Evolutionary conservation across 352 stramenopile genomes (phyloP).

Genomic region (Thraustotheca clavata): DNA sequence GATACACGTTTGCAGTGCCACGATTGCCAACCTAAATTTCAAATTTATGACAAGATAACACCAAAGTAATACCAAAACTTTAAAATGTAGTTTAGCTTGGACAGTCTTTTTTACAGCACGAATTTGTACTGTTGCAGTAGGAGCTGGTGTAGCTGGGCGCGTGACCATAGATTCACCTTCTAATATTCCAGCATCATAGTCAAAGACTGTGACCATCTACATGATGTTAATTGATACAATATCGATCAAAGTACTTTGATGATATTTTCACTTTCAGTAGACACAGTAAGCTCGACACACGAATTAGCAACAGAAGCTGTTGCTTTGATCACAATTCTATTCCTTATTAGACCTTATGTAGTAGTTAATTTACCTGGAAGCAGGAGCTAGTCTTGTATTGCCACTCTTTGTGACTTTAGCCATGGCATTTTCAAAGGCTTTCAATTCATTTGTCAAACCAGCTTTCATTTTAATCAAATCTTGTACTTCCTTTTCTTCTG

Average conservation of each 20-base stretch:
- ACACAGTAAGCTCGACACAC: slow-evolving; percentile 71
- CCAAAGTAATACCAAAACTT: slow-evolving; percentile 5
- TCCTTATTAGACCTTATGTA: slow-evolving; percentile 44
- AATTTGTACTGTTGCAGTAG: slow-evolving; percentile 30
- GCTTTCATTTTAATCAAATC: slow-evolving; percentile 79
- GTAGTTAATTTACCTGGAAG: slow-evolving; percentile 23
- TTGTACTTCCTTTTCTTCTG: slow-evolving; percentile 52
- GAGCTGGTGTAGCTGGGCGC: slow-evolving; percentile 36
- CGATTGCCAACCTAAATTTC: slow-evolving; percentile 62
- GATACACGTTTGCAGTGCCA: slow-evolving; percentile 65
- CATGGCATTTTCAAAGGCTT: slow-evolving; percentile 50
- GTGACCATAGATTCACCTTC: slow-evolving; percentile 72
- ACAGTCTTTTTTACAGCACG: slow-evolving; percentile 38
- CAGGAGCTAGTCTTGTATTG: slow-evolving; percentile 9
- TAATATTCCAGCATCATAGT: slow-evolving; percentile 83
- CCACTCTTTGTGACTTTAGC: slow-evolving; percentile 15
- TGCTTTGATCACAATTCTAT: slow-evolving; percentile 49
- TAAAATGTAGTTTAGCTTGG: slow-evolving; percentile 5
- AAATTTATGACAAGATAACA: slow-evolving; percentile 15
- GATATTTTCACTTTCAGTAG: slow-evolving; percentile 76
- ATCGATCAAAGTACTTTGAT: slow-evolving; percentile 35
- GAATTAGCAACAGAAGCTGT: slow-evolving; percentile 41
- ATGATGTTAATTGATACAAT: neutral
- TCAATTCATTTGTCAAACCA: slow-evolving; percentile 65
- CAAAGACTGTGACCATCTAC: slow-evolving; percentile 72